Conservation (phyloP, 1,284 basidiomycete species). For the Malassezia nana region DNA sequence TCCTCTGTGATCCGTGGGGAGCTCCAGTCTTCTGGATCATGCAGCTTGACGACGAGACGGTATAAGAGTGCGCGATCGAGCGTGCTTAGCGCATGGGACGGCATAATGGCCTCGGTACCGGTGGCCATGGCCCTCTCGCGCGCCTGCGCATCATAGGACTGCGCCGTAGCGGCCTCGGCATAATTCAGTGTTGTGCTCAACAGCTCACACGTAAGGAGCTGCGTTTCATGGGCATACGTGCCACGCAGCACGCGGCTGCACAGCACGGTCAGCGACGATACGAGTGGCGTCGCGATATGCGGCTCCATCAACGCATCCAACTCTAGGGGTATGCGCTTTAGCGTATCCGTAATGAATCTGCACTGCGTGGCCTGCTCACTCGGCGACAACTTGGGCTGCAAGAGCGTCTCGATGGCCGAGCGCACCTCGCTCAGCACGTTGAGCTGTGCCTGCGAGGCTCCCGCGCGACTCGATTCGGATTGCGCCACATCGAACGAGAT, state of each 20-base stretch:
- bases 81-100: slow-evolving; percentile 7
- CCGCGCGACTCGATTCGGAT: not conserved
- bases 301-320: not conserved
- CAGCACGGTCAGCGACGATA: slow-evolving; percentile 11
- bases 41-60: slow-evolving; percentile 28
- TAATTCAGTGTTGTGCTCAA: slow-evolving; percentile 10
- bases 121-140: not conserved
- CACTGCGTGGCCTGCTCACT: not conserved
- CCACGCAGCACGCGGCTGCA: slow-evolving; percentile 11
- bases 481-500: not conserved
- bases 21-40: slow-evolving; percentile 11
- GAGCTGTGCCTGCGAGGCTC: not conserved
- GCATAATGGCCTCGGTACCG: not conserved
- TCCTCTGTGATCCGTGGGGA: slow-evolving; percentile 21
- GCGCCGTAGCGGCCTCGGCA: slow-evolving; percentile 5
- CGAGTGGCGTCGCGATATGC: slow-evolving; percentile 7
- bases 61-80: slow-evolving; percentile 38
- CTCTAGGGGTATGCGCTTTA: not conserved
- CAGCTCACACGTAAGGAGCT: slow-evolving; percentile 8
- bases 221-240: slow-evolving; percentile 5
- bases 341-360: slow-evolving; percentile 2
- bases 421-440: slow-evolving; percentile 2
- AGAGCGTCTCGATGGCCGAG: slow-evolving; percentile 7
- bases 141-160: not conserved
- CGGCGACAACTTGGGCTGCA: not conserved